A percentile compares a stretch with the other conserved stretches of the same genome.
Evolutionary conservation across 148 eudicot genomes (phyloP).

Genomic region (Rhododendron mucronatum): DNA sequence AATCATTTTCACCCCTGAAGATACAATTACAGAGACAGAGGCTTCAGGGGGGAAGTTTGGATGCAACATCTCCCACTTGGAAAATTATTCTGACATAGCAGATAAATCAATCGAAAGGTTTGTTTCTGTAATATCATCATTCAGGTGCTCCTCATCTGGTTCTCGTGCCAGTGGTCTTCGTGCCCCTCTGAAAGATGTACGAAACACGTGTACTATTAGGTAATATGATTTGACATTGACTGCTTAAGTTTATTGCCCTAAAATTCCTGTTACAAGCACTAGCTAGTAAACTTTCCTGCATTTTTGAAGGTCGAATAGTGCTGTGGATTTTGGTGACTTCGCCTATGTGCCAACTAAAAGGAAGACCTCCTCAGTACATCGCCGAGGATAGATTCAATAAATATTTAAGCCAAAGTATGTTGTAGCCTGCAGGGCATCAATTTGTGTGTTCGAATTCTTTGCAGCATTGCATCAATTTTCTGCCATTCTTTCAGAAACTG

Average conservation of each 20-base stretch:
- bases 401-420: constrained; percentile 3
- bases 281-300: neutral
- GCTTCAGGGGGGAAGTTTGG: constrained; percentile 59
- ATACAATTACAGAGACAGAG: constrained; percentile 16
- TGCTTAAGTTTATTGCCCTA: neutral
- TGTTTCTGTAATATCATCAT: constrained; percentile 70
- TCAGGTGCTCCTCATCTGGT: constrained; percentile 56
- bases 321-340: constrained; percentile 52
- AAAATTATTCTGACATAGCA: constrained; percentile 72
- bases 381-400: constrained; percentile 16
- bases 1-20: constrained; percentile 18
- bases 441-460: neutral
- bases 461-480: neutral
- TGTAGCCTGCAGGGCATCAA: neutral
- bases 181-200: constrained; percentile 75
- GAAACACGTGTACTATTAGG: constrained; percentile 49
- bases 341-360: constrained; percentile 42
- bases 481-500: constrained; percentile 3
- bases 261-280: neutral
- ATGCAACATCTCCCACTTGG: constrained; percentile 79
- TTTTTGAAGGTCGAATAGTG: constrained; percentile 39
- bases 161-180: constrained; percentile 99
- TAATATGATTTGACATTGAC: constrained; percentile 13
- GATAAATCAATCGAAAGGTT: constrained; percentile 85
- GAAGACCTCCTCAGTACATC: constrained; percentile 23